These are phyloP conservation scores for Alternaria viburni DNA, from an alignment of 2,329 filamentous ascomycete species.

Conservation along the genomic window DNA sequence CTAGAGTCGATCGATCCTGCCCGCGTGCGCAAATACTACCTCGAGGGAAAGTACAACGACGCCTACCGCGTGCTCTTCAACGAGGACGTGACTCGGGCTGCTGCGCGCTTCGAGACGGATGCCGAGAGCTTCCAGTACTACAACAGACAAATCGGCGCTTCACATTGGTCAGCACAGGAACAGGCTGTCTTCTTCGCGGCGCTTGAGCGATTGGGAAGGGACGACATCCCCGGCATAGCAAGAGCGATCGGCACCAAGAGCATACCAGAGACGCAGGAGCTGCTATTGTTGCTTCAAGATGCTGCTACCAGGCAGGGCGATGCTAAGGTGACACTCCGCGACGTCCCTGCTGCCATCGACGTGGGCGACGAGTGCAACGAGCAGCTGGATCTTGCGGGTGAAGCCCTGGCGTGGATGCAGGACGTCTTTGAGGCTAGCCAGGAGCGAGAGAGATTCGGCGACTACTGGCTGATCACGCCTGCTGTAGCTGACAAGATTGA, in stretches of 20 bases:
- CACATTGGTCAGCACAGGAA: conserved; percentile 73
- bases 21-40: conserved; percentile 25
- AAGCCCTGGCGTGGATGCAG: conserved; percentile 69
- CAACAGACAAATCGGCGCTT: conserved; percentile 69
- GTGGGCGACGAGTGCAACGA: conserved; percentile 69
- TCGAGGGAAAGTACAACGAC: conserved; percentile 55
- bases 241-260: conserved; percentile 72
- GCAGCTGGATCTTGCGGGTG: conserved; percentile 71
- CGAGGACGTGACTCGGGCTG: conserved; percentile 27
- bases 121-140: conserved; percentile 16
- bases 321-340: conserved; percentile 52
- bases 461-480: conserved; percentile 68
- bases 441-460: conserved; percentile 67
- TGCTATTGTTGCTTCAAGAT: conserved; percentile 67
- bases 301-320: conserved; percentile 49
- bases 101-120: conserved; percentile 20
- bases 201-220: conserved; percentile 67
- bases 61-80: conserved; percentile 49
- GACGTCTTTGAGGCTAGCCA: conserved; percentile 65
- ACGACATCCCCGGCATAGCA: conserved; percentile 68
- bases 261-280: conserved; percentile 73
- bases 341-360: conserved; percentile 76
- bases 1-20: conserved; percentile 23
- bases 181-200: conserved; percentile 73
- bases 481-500: conserved; percentile 46